Evolutionary conservation across 306 rosid species (phyloP).

Genomic region (Acacia crassicarpa): DNA sequence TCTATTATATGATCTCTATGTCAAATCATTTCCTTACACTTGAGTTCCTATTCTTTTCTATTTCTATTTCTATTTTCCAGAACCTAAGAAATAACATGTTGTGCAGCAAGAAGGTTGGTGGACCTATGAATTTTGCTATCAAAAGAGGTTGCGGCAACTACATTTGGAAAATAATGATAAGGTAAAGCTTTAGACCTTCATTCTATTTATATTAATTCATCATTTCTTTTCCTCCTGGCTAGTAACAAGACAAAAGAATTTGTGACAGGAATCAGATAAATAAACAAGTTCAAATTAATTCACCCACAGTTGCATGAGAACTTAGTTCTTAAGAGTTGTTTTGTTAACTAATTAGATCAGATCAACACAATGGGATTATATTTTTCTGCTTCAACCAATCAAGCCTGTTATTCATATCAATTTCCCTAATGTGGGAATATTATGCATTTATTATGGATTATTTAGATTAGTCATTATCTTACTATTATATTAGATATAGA

Average conservation of each 20-base stretch:
- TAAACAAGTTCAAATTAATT: conserved; percentile 22
- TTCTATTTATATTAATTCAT: not conserved
- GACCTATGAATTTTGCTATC: conserved; percentile 96
- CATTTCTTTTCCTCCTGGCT: conserved; percentile 19
- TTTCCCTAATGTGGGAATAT: not conserved
- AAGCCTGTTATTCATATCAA: conserved; percentile 4
- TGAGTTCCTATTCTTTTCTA: no score
- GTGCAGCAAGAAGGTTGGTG: conserved; percentile 99
- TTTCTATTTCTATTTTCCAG: no score
- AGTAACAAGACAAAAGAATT: conserved; percentile 15
- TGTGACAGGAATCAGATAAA: not conserved
- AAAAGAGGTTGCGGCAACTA: conserved; percentile 68
- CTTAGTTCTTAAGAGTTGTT: conserved; percentile 13
- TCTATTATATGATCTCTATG: not conserved
- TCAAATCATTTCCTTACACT: conserved; percentile 26
- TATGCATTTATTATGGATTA: no score
- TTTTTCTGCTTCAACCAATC: no score
- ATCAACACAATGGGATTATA: no score
- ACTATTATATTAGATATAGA: no score
- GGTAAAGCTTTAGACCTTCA: conserved; percentile 46
- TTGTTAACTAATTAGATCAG: not conserved
- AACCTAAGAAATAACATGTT: conserved; percentile 1
- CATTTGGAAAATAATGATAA: conserved; percentile 85
- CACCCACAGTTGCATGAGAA: conserved; percentile 1
- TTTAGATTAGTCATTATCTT: no score